These are phyloP conservation scores for Ceratocystis huliohia DNA, from an alignment of 2,329 filamentous ascomycete species.

Conservation along the genomic window DNA sequence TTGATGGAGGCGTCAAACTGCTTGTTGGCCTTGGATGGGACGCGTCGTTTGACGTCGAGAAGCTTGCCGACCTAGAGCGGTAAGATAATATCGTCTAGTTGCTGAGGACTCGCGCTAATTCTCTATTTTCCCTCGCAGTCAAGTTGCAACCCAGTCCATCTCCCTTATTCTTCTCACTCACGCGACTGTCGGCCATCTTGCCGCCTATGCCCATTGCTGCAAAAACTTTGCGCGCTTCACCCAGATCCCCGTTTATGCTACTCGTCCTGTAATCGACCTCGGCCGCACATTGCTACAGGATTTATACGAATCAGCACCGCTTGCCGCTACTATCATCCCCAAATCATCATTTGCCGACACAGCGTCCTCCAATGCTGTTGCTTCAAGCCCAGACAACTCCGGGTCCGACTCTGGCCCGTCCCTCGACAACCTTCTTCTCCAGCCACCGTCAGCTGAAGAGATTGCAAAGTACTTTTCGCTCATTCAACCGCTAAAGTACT, in stretches of 20 bases:
- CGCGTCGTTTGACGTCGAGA: slow-evolving; percentile 69
- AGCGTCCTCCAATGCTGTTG: slow-evolving; percentile 22
- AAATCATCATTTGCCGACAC: slow-evolving; percentile 51
- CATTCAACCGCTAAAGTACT: slow-evolving; percentile 90
- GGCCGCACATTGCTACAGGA: slow-evolving; percentile 85
- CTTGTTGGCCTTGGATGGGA: slow-evolving; percentile 95
- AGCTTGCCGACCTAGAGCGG: slow-evolving; percentile 83
- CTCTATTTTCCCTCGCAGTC: slow-evolving; percentile 38
- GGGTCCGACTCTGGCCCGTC: slow-evolving; percentile 40
- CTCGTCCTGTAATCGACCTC: slow-evolving; percentile 81
- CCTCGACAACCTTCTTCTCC: slow-evolving; percentile 43
- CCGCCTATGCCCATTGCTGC: slow-evolving; percentile 91
- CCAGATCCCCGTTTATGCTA: slow-evolving; percentile 88
- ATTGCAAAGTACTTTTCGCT: slow-evolving; percentile 84
- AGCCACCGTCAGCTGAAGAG: slow-evolving; percentile 70
- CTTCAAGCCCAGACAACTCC: slow-evolving; percentile 27
- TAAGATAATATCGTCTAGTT: slow-evolving; percentile 28
- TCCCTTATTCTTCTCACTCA: slow-evolving; percentile 92
- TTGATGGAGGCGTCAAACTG: slow-evolving; percentile 92
- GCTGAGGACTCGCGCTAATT: background rate
- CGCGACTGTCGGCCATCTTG: slow-evolving; percentile 79
- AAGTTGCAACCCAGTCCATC: slow-evolving; percentile 61
- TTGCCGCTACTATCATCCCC: slow-evolving; percentile 76
- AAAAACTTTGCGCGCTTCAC: slow-evolving; percentile 88
- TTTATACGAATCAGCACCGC: slow-evolving; percentile 75